Evolutionary conservation across 208 protist species (phyloP), one percentile per base, ranked within the genome.

Genomic region (Lotmaria passim): DNA sequence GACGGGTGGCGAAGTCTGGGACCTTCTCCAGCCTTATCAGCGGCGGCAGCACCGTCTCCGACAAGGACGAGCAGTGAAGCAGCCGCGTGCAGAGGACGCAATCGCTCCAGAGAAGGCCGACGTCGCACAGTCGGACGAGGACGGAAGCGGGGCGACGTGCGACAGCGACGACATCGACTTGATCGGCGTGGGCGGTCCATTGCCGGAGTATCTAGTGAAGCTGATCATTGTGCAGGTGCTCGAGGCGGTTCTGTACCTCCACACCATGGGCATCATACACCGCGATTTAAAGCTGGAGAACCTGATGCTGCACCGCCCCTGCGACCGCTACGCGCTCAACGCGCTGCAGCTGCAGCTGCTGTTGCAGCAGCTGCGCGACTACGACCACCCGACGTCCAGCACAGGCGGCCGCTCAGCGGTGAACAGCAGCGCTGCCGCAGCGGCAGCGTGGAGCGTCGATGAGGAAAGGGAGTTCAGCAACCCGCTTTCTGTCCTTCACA

Each of bases 251-350:
- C 48, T 77, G 46, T 90, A 95, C 64, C 77, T 94, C 39, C 98
- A 99, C 78, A 96, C 90, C 14, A 96, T 90, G 64, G 98, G 98
- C 33, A 98, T 99, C 62, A 99, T 99, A 87, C 98, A 99, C 78
- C 86, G 98, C 38, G 98, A 99, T 73, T 86, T 99, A 21, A 99
- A 99, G 81, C 97, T 98, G 48, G 97, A 99, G 67, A 99, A 99
- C 66, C 75, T 99, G 24, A 97, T 99, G 83, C 98, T 99, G 71
- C 97, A 78, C 30, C 69, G 69, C 38, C 81, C 81, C 21, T 78
- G 66, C 47, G 64, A 69, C 69, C 63, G 77, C 26, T 76, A 72
- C 33, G 62, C 56, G 12, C 31, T 86, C 28, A 71, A 64, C 57
- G 69, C 69, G 46, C 47, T 85, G 57, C 83, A 88, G 73, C 63